Conservation (phyloP, 345 rosid species). For the Eucalyptus curtisii region DNA sequence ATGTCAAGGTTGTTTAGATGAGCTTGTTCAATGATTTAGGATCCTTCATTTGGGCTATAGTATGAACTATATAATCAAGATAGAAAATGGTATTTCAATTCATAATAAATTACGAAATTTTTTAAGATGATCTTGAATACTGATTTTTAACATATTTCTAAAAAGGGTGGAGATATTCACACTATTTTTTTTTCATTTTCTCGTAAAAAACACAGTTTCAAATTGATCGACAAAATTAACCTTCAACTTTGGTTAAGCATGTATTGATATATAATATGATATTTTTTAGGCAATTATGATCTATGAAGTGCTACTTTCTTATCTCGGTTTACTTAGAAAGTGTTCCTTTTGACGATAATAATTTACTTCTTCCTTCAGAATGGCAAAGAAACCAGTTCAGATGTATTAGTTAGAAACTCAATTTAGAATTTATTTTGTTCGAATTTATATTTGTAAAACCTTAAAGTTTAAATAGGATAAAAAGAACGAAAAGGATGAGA, state of each 20-base stretch:
- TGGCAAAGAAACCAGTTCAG: neutral
- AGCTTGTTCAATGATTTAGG: neutral
- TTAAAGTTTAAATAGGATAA: neutral
- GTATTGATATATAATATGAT: neutral
- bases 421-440: neutral
- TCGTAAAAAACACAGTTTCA: neutral
- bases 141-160: neutral
- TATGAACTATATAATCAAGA: rapidly evolving
- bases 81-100: neutral
- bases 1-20: neutral
- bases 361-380: neutral
- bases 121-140: neutral
- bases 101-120: neutral
- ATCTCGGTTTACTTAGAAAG: neutral
- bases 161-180: neutral
- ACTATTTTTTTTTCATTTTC: neutral
- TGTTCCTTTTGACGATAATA: neutral
- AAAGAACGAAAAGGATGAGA: neutral
- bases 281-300: neutral
- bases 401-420: neutral
- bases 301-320: neutral
- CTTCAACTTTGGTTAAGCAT: neutral
- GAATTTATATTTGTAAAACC: neutral
- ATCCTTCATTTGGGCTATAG: neutral
- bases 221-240: neutral